Evolutionary conservation across 2,329 filamentous ascomycete genomes (phyloP).

Genomic region (Arthroderma sp.): DNA sequence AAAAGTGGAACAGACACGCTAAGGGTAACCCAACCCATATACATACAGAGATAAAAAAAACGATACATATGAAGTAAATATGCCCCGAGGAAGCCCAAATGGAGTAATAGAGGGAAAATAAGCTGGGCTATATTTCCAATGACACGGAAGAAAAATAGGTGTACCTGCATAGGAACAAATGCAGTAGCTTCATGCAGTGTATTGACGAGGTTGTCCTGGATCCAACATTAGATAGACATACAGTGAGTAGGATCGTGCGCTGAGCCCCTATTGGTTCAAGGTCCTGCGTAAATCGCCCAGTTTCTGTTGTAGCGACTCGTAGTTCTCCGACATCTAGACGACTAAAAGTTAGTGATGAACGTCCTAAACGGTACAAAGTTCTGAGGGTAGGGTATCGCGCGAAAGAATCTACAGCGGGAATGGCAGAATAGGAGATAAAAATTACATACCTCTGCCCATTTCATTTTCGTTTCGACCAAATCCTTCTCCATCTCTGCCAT

Average conservation of each 20-base stretch:
- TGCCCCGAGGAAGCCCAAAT: neutral
- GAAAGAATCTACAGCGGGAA: neutral
- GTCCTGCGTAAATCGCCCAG: constrained; percentile 60
- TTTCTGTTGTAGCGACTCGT: constrained; percentile 63
- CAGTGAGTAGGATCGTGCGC: neutral
- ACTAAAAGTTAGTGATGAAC: neutral
- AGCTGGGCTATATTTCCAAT: neutral
- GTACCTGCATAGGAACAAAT: neutral
- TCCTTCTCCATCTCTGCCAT: constrained; percentile 85
- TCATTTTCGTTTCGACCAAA: constrained; percentile 87
- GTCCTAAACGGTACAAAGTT: neutral
- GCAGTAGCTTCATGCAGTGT: neutral
- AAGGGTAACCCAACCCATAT: constrained; percentile 3
- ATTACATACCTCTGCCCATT: constrained; percentile 73
- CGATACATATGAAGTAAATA: neutral
- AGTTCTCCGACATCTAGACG: constrained; percentile 50
- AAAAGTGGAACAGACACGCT: constrained; percentile 1
- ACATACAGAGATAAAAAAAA: constrained; percentile 1
- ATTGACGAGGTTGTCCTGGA: neutral
- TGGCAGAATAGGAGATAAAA: neutral
- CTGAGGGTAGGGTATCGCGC: neutral
- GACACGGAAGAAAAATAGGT: neutral
- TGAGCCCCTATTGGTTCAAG: constrained; percentile 27
- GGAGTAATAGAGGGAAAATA: neutral
- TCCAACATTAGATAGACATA: neutral